Evolutionary conservation across 345 rosid genomes (phyloP).

Genomic region (Citrus trifoliata): DNA sequence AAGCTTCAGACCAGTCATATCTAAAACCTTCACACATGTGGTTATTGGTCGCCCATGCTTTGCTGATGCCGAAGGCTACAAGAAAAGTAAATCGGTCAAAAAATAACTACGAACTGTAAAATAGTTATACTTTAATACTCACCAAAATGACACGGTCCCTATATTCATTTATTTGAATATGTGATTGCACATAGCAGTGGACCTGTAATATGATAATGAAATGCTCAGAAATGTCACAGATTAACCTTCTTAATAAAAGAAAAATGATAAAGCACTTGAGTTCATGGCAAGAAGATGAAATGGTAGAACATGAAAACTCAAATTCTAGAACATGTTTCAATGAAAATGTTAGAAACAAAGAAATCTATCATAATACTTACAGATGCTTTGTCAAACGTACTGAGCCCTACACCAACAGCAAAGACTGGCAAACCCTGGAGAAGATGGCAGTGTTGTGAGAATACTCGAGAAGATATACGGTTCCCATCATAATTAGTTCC

Average conservation of each 20-base stretch:
- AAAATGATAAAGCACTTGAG: not conserved
- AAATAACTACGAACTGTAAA: not conserved
- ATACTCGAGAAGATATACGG: not conserved
- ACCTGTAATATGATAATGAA: slow-evolving; percentile 44
- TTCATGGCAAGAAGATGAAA: not conserved
- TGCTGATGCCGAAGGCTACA: slow-evolving; percentile 78
- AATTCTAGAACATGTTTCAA: not conserved
- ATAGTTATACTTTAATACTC: slow-evolving; percentile 27
- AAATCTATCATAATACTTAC: slow-evolving; percentile 43
- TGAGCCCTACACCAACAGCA: slow-evolving; percentile 77
- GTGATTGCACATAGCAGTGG: slow-evolving; percentile 86
- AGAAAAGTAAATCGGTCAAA: slow-evolving; percentile 19
- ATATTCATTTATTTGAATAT: slow-evolving; percentile 94
- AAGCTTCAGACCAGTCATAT: slow-evolving; percentile 90
- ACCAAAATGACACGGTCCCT: slow-evolving; percentile 86
- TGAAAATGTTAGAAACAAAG: not conserved
- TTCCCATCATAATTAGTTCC: not conserved
- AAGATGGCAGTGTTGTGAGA: slow-evolving; percentile 18
- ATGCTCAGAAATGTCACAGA: slow-evolving; percentile 12
- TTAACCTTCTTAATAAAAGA: not conserved
- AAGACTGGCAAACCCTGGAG: slow-evolving; percentile 86
- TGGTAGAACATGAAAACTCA: not conserved
- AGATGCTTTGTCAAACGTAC: slow-evolving; percentile 90
- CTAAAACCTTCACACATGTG: slow-evolving; percentile 81
- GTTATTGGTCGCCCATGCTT: slow-evolving; percentile 78